Evolutionary conservation across 2,329 filamentous ascomycete genomes (phyloP), one percentile per base, ranked within the genome.

Genomic region (Ophiocordyceps sinensis): DNA sequence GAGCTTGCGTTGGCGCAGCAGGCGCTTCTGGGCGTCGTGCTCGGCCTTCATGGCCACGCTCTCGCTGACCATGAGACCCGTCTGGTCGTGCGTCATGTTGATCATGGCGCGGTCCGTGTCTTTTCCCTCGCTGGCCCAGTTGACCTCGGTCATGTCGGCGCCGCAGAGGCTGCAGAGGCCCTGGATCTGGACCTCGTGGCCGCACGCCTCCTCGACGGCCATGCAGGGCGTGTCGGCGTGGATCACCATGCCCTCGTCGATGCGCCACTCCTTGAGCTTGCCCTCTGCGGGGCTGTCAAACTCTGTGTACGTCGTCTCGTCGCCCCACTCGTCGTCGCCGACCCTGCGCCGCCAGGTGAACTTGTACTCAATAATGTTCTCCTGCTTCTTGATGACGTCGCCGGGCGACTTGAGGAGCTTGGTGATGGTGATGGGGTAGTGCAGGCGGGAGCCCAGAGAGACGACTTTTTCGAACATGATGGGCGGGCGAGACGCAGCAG

Each of bases 21-120:
- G 69, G 17, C 89, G 79, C 45, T 79, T 75, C 65, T 95, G 94
- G 13, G 86, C 75, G 51, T 94, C 83, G 56, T 88, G 79, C 61
- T 96, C 89, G 43, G 85, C 81, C 49, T 77, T 79, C 38, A 76
- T 76, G 13, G 91, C 91, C 55, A 94, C 85, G 44, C 74, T 73
- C 51, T 79, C 71, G 60, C 87, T 95, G 52, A 98, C 85, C 38
- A 82, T 87, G 46, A 98, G 71, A 19, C 80, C 77, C 2, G 83
- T 85, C 56, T 94, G 88, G 59, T 94, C 86, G 63, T 98, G 91
- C 26, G 85, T 82, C 77, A 94, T 94, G 63, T 89, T 89, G 60
- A 98, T 89, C 44, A 83, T 86, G 40, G 91, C 91, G 50, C 89
- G 85, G 47, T 83, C 78, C 3, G 84, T 82, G 58, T 94, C 85